Percentiles rank a stretch among this genome's conserved stretches.
These are phyloP conservation scores for Penicillium diatomitis DNA, from an alignment of 495 filamentous ascomycete genomes.

Conservation along the genomic window DNA sequence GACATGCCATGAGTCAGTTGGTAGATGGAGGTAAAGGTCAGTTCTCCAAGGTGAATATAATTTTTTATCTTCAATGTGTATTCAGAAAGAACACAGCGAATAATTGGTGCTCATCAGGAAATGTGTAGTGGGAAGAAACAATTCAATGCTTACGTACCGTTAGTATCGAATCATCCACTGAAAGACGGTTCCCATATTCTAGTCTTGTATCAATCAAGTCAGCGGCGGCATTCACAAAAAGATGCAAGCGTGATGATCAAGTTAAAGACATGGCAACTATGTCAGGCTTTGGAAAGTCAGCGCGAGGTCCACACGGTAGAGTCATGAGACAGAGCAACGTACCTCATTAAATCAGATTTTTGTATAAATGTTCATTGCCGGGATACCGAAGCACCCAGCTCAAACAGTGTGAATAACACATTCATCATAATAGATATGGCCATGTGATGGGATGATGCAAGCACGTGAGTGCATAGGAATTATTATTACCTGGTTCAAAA, in stretches of 20 bases:
- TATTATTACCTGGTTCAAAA: slow-evolving; percentile 23
- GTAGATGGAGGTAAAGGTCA: slow-evolving; percentile 43
- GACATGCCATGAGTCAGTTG: slow-evolving; percentile 9
- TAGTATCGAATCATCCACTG: too few relatives aligned
- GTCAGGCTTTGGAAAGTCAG: slow-evolving; percentile 43
- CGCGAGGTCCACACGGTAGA: slow-evolving; percentile 2
- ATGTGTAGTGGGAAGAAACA: neutral
- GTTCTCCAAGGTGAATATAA: slow-evolving; percentile 90
- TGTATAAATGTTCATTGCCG: slow-evolving; percentile 73
- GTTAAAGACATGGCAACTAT: slow-evolving; percentile 32
- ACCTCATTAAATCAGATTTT: slow-evolving; percentile 99
- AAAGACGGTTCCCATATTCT: neutral
- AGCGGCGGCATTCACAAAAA: slow-evolving; percentile 22
- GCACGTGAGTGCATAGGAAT: slow-evolving; percentile 4
- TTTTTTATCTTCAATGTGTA: slow-evolving; percentile 58
- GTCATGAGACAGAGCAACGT: slow-evolving; percentile 19
- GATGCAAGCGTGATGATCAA: slow-evolving; percentile 18
- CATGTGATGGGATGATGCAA: slow-evolving; percentile 21
- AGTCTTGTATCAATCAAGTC: slow-evolving; percentile 18
- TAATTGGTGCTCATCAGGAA: slow-evolving; percentile 61
- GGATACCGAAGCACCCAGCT: slow-evolving; percentile 48
- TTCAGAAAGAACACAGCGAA: slow-evolving; percentile 79
- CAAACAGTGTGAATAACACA: slow-evolving; percentile 98
- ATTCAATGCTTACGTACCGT: neutral
- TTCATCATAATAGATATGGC: slow-evolving; percentile 57